phyloP scores from a whole-genome alignment of 2,329 filamentous ascomycete genomes.

The Verticillium klebahnii region DNA sequence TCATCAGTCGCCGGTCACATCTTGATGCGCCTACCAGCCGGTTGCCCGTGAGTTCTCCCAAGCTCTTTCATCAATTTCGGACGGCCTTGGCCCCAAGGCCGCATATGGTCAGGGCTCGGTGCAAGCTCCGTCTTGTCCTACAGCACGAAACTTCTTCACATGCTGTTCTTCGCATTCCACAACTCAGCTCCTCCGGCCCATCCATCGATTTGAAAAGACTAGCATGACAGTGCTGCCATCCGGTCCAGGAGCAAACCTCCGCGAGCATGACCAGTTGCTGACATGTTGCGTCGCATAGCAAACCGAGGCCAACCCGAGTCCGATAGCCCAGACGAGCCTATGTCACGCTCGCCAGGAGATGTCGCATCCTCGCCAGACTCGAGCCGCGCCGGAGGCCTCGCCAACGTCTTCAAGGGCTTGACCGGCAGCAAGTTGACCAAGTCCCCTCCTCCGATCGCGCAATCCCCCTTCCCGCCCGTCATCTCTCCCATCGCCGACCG shows the following conservation, averaged over 20 bases:
- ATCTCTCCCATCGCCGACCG: slow-evolving; percentile 39
- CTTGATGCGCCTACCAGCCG: not conserved
- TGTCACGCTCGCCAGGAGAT: slow-evolving; percentile 58
- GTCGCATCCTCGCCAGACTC: slow-evolving; percentile 50
- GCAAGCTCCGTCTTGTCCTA: not conserved
- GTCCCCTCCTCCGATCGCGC: slow-evolving; percentile 38
- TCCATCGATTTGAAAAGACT: not conserved
- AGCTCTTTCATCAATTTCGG: not conserved
- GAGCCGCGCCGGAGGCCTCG: slow-evolving; percentile 51
- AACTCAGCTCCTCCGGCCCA: not conserved
- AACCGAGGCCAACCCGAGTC: slow-evolving; percentile 3
- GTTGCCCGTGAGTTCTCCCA: not conserved
- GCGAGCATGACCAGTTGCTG: slow-evolving; percentile 1
- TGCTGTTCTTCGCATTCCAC: not conserved
- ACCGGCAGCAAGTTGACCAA: slow-evolving; percentile 51
- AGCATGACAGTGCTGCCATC: not conserved
- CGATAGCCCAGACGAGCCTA: slow-evolving; percentile 37
- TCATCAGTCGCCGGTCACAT: not conserved
- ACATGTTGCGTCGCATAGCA: slow-evolving; percentile 13
- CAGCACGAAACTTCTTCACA: not conserved
- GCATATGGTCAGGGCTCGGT: not conserved
- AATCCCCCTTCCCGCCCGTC: slow-evolving; percentile 30
- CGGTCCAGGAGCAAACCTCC: not conserved
- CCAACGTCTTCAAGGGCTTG: slow-evolving; percentile 60
- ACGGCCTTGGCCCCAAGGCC: not conserved